These are phyloP conservation scores for Naganishia randhawae DNA, from an alignment of 768 basidiomycete genomes.

Conservation along the genomic window DNA sequence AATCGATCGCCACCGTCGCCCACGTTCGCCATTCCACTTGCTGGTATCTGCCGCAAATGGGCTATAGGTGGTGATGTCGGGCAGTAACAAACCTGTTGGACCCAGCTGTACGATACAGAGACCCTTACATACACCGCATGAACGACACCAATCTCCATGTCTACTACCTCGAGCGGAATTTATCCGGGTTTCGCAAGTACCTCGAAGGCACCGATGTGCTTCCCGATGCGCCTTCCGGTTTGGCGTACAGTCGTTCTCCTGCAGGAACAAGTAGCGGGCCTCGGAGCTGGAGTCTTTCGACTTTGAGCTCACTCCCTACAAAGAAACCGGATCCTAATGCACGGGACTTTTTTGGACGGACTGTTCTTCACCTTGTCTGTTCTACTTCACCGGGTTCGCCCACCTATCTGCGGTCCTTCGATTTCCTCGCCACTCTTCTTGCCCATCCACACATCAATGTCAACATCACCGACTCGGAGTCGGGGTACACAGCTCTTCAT, in stretches of 20 bases:
- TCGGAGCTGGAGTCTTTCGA: slow-evolving; percentile 25
- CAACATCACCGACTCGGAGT: slow-evolving; percentile 76
- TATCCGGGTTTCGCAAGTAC: slow-evolving; percentile 30
- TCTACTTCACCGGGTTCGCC: slow-evolving; percentile 51
- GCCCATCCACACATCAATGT: slow-evolving; percentile 71
- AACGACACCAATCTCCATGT: slow-evolving; percentile 31
- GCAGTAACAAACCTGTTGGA: background rate
- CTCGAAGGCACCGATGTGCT: slow-evolving; percentile 29
- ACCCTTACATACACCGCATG: slow-evolving; percentile 8
- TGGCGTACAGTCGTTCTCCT: slow-evolving; percentile 9
- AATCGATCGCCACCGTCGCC: background rate
- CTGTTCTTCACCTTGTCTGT: slow-evolving; percentile 75
- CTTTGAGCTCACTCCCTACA: background rate
- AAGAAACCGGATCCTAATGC: slow-evolving; percentile 48
- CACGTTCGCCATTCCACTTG: background rate
- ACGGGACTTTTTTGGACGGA: slow-evolving; percentile 45
- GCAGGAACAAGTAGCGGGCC: slow-evolving; percentile 17
- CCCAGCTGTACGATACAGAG: background rate
- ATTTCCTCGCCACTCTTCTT: slow-evolving; percentile 73
- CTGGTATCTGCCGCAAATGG: slow-evolving; percentile 3
- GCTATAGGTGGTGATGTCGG: background rate
- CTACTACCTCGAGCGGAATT: slow-evolving; percentile 30
- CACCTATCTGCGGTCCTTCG: slow-evolving; percentile 60
- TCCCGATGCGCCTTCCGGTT: slow-evolving; percentile 18
- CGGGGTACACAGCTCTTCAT: slow-evolving; percentile 86